Conservation (phyloP, 192 early-diverging fungal species). For the Rhizophagus prolifer region DNA sequence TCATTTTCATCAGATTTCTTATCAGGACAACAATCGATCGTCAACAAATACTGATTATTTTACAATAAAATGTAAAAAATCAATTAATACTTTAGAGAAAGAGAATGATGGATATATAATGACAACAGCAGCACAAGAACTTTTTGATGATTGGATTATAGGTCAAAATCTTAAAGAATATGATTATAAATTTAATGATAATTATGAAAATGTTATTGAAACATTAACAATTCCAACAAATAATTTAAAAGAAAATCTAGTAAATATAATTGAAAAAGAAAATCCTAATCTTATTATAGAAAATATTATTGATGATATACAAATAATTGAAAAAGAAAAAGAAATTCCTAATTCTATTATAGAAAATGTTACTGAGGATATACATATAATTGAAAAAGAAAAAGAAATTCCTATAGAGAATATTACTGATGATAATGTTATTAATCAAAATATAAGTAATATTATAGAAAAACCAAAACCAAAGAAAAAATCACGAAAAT, state of each 20-base stretch:
- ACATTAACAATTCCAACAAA: not conserved
- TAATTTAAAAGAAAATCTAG: not conserved
- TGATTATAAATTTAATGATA: not conserved
- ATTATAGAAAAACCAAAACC: not conserved
- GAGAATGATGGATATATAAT: not conserved
- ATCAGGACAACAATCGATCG: not conserved
- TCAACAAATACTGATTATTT: not conserved
- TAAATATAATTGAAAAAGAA: no score
- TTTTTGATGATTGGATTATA: not conserved
- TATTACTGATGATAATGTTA: not conserved
- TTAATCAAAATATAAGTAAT: not conserved
- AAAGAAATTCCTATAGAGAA: not conserved
- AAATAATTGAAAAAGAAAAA: no score
- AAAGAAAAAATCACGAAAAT: not conserved
- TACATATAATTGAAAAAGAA: no score
- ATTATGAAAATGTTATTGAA: not conserved
- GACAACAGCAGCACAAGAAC: not conserved
- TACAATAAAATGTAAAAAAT: not conserved
- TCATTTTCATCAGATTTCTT: not conserved
- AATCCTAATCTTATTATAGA: no score
- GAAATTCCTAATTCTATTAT: no score
- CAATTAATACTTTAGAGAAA: not conserved
- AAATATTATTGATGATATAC: not conserved
- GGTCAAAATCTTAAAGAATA: not conserved
- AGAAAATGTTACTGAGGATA: no score